phyloP scores from a whole-genome alignment of 1,139 yeast genomes.

The Candida freyschussii region DNA sequence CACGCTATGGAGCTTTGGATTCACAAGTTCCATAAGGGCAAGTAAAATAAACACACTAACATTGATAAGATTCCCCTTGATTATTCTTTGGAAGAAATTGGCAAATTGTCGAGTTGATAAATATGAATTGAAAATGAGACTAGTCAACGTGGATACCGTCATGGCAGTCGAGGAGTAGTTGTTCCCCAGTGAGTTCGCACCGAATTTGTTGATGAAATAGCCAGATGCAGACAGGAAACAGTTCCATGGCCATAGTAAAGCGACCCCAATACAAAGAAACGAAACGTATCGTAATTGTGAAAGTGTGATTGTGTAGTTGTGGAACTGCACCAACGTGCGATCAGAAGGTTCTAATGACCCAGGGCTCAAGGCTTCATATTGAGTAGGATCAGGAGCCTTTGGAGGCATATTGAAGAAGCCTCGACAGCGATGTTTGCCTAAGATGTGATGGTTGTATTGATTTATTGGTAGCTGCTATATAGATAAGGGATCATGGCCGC shows the following conservation, averaged over 20 bases:
- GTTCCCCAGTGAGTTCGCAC: constrained; percentile 50
- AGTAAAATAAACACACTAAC: constrained; percentile 30
- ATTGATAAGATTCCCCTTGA: constrained; percentile 28
- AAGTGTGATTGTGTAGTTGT: constrained; percentile 7
- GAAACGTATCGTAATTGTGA: constrained; percentile 49
- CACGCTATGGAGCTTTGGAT: constrained; percentile 37
- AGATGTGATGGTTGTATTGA: too few relatives aligned
- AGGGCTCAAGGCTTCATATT: too few relatives aligned
- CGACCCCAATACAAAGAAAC: constrained; percentile 66
- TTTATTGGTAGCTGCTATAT: too few relatives aligned
- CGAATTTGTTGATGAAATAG: constrained; percentile 66
- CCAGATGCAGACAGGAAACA: constrained; percentile 83
- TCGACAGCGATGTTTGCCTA: too few relatives aligned
- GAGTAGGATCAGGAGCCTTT: too few relatives aligned
- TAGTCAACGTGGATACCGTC: constrained; percentile 76
- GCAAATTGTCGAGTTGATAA: constrained; percentile 73
- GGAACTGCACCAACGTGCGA: too few relatives aligned
- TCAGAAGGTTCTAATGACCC: too few relatives aligned
- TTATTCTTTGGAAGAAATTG: constrained; percentile 55
- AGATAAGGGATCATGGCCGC: too few relatives aligned
- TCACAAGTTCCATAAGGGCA: constrained; percentile 49
- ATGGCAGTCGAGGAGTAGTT: constrained; percentile 81
- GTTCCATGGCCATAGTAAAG: constrained; percentile 96
- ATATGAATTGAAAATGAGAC: constrained; percentile 54
- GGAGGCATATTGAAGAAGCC: too few relatives aligned